These are phyloP conservation scores for Aquilaria malaccensis DNA, from an alignment of 345 rosid genomes.

Conservation along the genomic window DNA sequence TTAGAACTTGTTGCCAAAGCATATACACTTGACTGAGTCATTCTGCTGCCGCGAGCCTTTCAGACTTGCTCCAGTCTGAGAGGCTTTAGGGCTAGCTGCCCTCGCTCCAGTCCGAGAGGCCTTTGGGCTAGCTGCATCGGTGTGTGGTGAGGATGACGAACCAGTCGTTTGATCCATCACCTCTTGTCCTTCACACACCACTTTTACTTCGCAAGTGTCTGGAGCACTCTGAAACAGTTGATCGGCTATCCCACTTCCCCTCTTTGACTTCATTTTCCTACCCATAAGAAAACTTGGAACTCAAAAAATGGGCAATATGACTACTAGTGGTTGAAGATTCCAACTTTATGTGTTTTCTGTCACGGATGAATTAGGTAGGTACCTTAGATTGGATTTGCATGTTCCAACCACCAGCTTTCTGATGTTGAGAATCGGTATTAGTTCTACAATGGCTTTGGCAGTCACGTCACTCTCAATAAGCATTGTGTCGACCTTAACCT, in stretches of 20 bases:
- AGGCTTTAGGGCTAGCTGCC: slow-evolving; percentile 1
- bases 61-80: slow-evolving; percentile 9
- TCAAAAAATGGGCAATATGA: background rate
- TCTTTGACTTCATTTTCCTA: slow-evolving; percentile 46
- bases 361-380: background rate
- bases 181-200: slow-evolving; percentile 60
- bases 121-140: background rate
- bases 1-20: slow-evolving; percentile 28
- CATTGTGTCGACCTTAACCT: slow-evolving; percentile 68
- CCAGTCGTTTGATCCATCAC: slow-evolving; percentile 22
- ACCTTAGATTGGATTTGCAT: slow-evolving; percentile 54
- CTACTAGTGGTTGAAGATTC: too few relatives aligned
- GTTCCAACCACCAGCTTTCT: slow-evolving; percentile 78
- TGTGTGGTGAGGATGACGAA: slow-evolving; percentile 10
- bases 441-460: slow-evolving; percentile 62
- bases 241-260: slow-evolving; percentile 44
- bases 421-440: slow-evolving; percentile 62
- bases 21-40: slow-evolving; percentile 36
- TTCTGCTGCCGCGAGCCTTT: slow-evolving; percentile 3
- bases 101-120: slow-evolving; percentile 11
- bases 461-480: slow-evolving; percentile 70
- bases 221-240: slow-evolving; percentile 41
- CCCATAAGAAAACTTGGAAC: background rate
- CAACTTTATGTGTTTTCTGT: too few relatives aligned
- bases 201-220: slow-evolving; percentile 43